Evolutionary conservation across 306 rosid species (phyloP).

Genomic region (Nissolia schottii): DNA sequence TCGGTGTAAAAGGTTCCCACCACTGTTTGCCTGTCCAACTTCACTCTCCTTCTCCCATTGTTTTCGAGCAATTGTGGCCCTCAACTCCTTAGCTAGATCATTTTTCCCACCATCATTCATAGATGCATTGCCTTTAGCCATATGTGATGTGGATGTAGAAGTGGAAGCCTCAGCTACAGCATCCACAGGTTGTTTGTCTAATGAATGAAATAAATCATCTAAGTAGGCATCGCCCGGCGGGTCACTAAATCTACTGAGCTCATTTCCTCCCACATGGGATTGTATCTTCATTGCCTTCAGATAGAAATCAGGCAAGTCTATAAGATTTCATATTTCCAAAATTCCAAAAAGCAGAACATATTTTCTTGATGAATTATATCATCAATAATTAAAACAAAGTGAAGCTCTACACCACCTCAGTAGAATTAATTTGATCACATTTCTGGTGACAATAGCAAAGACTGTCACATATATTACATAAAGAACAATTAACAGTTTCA

Average conservation of each 20-base stretch:
- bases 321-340: constrained; percentile 27
- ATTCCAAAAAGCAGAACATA: neutral
- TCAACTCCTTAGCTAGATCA: constrained; percentile 92
- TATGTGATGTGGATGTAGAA: constrained; percentile 60
- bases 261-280: constrained; percentile 60
- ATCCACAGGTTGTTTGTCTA: constrained; percentile 66
- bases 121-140: constrained; percentile 47
- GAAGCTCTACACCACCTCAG: constrained; percentile 4
- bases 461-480: neutral
- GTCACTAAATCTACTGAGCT: constrained; percentile 91
- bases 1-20: constrained; percentile 73
- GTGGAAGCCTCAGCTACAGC: constrained; percentile 73
- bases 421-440: neutral
- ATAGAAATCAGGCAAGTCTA: constrained; percentile 32
- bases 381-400: neutral
- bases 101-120: constrained; percentile 60
- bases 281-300: constrained; percentile 70
- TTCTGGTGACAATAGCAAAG: neutral
- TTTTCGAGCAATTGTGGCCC: constrained; percentile 91
- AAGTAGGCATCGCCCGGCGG: constrained; percentile 97
- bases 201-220: constrained; percentile 88
- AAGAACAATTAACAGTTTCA: neutral
- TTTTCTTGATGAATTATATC: constrained; percentile 1
- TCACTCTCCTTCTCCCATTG: constrained; percentile 93
- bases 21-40: constrained; percentile 66